phyloP scores from a whole-genome alignment of 2,329 filamentous ascomycete species.

The Colletotrichum caudatum region DNA sequence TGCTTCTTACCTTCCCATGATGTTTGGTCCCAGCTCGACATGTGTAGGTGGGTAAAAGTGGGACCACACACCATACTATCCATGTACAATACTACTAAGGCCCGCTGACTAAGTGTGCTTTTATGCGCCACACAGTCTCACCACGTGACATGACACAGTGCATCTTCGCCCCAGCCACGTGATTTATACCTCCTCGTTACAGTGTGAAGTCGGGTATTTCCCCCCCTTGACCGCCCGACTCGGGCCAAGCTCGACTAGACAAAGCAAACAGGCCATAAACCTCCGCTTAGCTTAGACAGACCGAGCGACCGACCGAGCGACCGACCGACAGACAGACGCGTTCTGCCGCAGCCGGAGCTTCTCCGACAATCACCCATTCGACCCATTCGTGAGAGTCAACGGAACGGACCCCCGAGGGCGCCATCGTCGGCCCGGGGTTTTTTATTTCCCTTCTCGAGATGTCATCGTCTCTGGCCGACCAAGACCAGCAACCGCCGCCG shows the following conservation, averaged over 20 bases:
- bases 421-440: slow-evolving; percentile 18
- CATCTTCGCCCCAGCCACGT: too few relatives aligned
- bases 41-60: too few relatives aligned
- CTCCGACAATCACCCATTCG: slow-evolving; percentile 58
- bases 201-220: neutral
- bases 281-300: neutral
- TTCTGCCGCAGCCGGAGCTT: slow-evolving; percentile 51
- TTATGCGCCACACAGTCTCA: neutral
- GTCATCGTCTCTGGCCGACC: slow-evolving; percentile 25
- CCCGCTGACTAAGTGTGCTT: too few relatives aligned
- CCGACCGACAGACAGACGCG: neutral
- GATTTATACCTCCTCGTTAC: neutral
- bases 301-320: too few relatives aligned
- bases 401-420: slow-evolving; percentile 11
- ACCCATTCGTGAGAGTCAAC: slow-evolving; percentile 26
- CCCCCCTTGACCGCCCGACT: neutral
- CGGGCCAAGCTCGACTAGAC: neutral
- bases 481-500: slow-evolving; percentile 20
- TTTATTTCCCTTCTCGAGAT: slow-evolving; percentile 15
- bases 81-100: too few relatives aligned
- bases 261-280: neutral
- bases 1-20: too few relatives aligned
- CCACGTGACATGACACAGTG: too few relatives aligned
- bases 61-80: too few relatives aligned
- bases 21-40: too few relatives aligned